A percentile compares a stretch with the other conserved stretches of the same genome.
These are phyloP conservation scores for Mycosphaerelloides madeirae DNA, from an alignment of 2,329 filamentous ascomycete species.

Conservation along the genomic window DNA sequence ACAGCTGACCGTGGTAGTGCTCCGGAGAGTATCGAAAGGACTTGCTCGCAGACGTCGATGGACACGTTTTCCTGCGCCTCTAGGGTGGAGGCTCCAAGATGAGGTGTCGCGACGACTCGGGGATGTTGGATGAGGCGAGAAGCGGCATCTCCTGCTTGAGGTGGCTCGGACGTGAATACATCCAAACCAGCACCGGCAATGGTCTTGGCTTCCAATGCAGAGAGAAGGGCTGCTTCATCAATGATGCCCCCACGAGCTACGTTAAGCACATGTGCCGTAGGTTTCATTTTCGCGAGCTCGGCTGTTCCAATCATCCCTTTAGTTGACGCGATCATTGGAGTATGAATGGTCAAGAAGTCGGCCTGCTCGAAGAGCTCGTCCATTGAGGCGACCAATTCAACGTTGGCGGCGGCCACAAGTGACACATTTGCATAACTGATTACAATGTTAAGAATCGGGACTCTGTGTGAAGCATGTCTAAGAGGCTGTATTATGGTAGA, in stretches of 20 bases:
- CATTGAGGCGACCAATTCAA: conserved; percentile 37
- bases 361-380: conserved; percentile 56
- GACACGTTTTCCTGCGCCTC: conserved; percentile 83
- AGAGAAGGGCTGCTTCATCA: conserved; percentile 67
- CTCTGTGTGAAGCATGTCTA: too few species aligned
- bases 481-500: too few species aligned
- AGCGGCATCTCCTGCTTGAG: conserved; percentile 55
- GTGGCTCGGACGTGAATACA: conserved; percentile 73
- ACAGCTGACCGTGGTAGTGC: conserved; percentile 68
- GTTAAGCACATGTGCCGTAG: conserved; percentile 68
- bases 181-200: conserved; percentile 75
- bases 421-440: conserved; percentile 68
- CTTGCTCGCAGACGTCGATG: conserved; percentile 76
- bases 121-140: conserved; percentile 62
- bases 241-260: conserved; percentile 77
- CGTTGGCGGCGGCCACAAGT: conserved; percentile 64
- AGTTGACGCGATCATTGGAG: conserved; percentile 72
- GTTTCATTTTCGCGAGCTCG: conserved; percentile 68
- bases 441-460: too few species aligned
- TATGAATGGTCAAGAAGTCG: conserved; percentile 78
- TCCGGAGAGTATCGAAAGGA: conserved; percentile 66
- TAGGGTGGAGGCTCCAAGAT: conserved; percentile 72
- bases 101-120: conserved; percentile 71
- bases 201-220: conserved; percentile 63
- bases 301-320: conserved; percentile 64